Evolutionary conservation across 2,329 filamentous ascomycete genomes (phyloP).

Genomic region (Trichoderma hamatum): DNA sequence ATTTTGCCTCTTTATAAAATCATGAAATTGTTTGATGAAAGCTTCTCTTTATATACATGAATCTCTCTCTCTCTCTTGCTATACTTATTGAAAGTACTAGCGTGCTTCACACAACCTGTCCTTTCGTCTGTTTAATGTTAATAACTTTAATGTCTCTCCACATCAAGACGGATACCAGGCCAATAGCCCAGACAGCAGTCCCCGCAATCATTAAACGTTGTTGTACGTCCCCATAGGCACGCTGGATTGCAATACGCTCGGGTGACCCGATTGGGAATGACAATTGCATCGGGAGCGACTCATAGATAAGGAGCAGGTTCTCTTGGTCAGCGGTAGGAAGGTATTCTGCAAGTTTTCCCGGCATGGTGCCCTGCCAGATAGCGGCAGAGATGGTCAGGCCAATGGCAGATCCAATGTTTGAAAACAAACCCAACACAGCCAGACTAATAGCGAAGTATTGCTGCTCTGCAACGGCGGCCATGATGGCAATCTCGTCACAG

Average conservation of each 20-base stretch:
- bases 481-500: constrained; percentile 61
- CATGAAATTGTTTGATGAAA: neutral
- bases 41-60: neutral
- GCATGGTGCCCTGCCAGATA: constrained; percentile 66
- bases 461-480: constrained; percentile 58
- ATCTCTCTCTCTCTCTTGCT: too few relatives aligned
- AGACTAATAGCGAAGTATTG: constrained; percentile 63
- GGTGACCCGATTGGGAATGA: constrained; percentile 54
- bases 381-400: constrained; percentile 63
- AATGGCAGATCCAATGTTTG: constrained; percentile 62
- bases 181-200: constrained; percentile 47
- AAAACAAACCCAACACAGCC: constrained; percentile 63
- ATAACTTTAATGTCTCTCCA: constrained; percentile 53
- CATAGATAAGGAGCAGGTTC: constrained; percentile 47
- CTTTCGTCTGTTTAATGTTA: neutral
- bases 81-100: neutral
- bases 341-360: constrained; percentile 51
- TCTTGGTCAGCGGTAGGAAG: constrained; percentile 49
- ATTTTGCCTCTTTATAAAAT: neutral
- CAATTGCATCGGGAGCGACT: constrained; percentile 55
- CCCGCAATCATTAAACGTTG: constrained; percentile 55
- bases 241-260: constrained; percentile 58
- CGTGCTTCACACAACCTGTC: neutral
- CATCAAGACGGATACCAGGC: constrained; percentile 38
- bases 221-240: constrained; percentile 61